Evolutionary conservation across 2,329 filamentous ascomycete species (phyloP).

Genomic region (Fusarium anguioides): DNA sequence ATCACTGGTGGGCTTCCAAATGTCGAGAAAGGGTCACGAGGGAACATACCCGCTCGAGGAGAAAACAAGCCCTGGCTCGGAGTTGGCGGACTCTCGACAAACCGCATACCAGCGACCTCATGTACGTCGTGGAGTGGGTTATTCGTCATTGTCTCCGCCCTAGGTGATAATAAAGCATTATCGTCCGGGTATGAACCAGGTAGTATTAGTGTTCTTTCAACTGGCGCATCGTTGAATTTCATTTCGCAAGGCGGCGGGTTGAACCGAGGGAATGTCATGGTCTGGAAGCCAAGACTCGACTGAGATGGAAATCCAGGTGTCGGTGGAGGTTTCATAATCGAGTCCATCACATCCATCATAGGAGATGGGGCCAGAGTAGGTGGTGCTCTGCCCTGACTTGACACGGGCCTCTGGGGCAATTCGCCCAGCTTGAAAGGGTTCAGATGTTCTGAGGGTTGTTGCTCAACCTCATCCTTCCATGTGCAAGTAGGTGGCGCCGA

Average conservation of each 20-base stretch:
- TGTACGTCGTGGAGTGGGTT: slow-evolving; percentile 68
- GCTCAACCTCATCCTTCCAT: slow-evolving; percentile 63
- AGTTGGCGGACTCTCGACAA: slow-evolving; percentile 64
- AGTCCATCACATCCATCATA: slow-evolving; percentile 34
- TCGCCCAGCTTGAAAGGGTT: slow-evolving; percentile 38
- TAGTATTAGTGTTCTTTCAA: slow-evolving; percentile 53
- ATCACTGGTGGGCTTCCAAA: slow-evolving; percentile 64
- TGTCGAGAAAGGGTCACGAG: slow-evolving; percentile 63
- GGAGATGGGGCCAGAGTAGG: slow-evolving; percentile 23
- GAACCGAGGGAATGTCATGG: slow-evolving; percentile 48
- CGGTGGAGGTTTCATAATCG: slow-evolving; percentile 54
- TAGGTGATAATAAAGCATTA: slow-evolving; percentile 75
- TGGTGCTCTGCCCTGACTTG: slow-evolving; percentile 43
- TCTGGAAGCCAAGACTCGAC: slow-evolving; percentile 57
- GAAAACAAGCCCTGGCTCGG: slow-evolving; percentile 66
- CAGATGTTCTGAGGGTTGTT: slow-evolving; percentile 46
- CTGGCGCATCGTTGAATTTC: slow-evolving; percentile 33
- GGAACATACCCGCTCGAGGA: slow-evolving; percentile 63
- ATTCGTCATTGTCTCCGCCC: slow-evolving; percentile 77
- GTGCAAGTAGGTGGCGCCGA: slow-evolving; percentile 73
- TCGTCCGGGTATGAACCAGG: slow-evolving; percentile 54
- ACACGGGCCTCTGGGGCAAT: slow-evolving; percentile 52
- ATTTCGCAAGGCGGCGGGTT: slow-evolving; percentile 23
- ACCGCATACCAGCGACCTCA: slow-evolving; percentile 61
- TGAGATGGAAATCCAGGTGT: slow-evolving; percentile 58